phyloP scores from a whole-genome alignment of 768 basidiomycete species.

The Leccinum subgranulosum region DNA sequence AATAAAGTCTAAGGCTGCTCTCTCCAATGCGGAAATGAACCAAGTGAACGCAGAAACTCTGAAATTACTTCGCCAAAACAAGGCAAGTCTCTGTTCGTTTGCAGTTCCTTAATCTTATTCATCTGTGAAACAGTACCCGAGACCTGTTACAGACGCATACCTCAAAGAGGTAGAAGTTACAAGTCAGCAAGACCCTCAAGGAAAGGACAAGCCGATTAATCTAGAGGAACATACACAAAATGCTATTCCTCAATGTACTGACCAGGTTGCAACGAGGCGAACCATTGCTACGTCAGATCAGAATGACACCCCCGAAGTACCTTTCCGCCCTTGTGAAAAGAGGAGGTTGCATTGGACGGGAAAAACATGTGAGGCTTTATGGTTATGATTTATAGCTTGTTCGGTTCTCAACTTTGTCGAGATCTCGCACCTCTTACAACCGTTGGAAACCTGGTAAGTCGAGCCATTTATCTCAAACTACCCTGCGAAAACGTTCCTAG shows the following conservation, averaged over 20 bases:
- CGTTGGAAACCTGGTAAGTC: slow-evolving; percentile 81
- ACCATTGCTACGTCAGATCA: slow-evolving; percentile 37
- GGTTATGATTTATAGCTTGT: background rate
- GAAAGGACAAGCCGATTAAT: background rate
- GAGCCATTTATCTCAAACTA: background rate
- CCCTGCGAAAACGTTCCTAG: slow-evolving; percentile 34
- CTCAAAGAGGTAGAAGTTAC: slow-evolving; percentile 46
- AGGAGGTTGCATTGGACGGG: slow-evolving; percentile 82
- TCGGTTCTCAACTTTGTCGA: slow-evolving; percentile 33
- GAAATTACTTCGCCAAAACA: slow-evolving; percentile 62
- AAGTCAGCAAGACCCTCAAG: slow-evolving; percentile 14
- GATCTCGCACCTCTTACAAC: slow-evolving; percentile 86
- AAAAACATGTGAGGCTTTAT: slow-evolving; percentile 65
- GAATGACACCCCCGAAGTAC: slow-evolving; percentile 65
- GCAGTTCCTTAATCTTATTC: background rate
- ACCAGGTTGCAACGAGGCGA: slow-evolving; percentile 28
- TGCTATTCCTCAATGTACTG: background rate
- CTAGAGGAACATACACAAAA: slow-evolving; percentile 17
- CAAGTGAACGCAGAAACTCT: slow-evolving; percentile 56
- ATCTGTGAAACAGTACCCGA: slow-evolving; percentile 49
- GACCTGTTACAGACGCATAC: slow-evolving; percentile 62
- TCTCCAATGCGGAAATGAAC: slow-evolving; percentile 63
- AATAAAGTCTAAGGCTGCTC: slow-evolving; percentile 47
- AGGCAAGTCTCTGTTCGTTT: slow-evolving; percentile 41
- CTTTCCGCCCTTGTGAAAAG: slow-evolving; percentile 75